Evolutionary conservation across 2,329 filamentous ascomycete genomes (phyloP).

Genomic region (Ambrosiella beaveri): DNA sequence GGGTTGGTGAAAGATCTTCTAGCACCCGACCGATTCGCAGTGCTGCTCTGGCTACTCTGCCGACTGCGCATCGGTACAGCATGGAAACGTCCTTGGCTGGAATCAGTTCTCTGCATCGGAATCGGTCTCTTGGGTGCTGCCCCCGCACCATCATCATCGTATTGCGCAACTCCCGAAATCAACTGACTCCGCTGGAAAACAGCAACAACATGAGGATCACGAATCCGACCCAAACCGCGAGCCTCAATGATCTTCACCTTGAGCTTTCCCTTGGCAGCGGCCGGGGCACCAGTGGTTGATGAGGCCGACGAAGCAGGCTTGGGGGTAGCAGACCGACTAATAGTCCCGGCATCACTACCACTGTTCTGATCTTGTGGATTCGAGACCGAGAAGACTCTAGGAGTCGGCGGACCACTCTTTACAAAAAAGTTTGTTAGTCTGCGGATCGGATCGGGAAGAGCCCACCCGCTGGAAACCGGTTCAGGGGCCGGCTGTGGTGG

Average conservation of each 20-base stretch:
- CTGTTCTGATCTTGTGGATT: constrained; percentile 2
- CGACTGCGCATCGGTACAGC: constrained; percentile 93
- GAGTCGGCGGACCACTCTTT: constrained; percentile 88
- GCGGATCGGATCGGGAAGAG: constrained; percentile 29
- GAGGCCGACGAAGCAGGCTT: constrained; percentile 30
- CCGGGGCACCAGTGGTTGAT: constrained; percentile 30
- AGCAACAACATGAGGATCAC: constrained; percentile 86
- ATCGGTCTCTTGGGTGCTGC: neutral
- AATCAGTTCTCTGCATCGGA: constrained; percentile 49
- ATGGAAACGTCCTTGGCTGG: constrained; percentile 70
- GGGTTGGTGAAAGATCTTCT: constrained; percentile 49
- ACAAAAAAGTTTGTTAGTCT: constrained; percentile 70
- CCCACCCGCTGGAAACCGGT: constrained; percentile 1
- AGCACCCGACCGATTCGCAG: constrained; percentile 34
- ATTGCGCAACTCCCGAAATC: constrained; percentile 63
- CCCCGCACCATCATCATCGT: constrained; percentile 37
- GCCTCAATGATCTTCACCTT: constrained; percentile 80
- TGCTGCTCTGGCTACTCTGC: constrained; percentile 88
- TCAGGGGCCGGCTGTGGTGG: neutral
- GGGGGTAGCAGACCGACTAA: constrained; percentile 33
- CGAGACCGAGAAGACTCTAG: constrained; percentile 55
- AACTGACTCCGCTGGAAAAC: constrained; percentile 95
- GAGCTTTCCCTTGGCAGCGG: constrained; percentile 67
- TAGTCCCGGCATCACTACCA: constrained; percentile 4
- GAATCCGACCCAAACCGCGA: constrained; percentile 61